Percentiles rank a stretch among this genome's conserved stretches.
phyloP scores from a whole-genome alignment of 2,329 filamentous ascomycete genomes.

The Neonectria neomacrospora region DNA sequence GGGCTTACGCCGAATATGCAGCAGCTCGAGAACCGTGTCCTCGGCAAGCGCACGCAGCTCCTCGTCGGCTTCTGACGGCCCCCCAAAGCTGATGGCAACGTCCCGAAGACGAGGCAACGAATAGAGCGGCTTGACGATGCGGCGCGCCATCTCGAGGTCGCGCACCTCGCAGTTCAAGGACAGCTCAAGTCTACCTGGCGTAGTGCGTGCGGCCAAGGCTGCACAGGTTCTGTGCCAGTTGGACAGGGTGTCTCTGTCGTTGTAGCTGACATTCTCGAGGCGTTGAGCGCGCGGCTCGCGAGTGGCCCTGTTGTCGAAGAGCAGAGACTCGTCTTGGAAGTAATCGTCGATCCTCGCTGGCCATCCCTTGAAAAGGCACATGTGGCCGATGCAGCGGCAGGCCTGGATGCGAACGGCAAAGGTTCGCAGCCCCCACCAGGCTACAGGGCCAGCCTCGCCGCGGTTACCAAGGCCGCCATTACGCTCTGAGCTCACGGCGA shows the following conservation, averaged over 20 bases:
- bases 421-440: background rate
- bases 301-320: background rate
- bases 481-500: background rate
- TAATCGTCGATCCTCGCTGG: background rate
- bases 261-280: background rate
- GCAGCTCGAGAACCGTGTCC: background rate
- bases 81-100: conserved; percentile 2
- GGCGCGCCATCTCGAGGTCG: background rate
- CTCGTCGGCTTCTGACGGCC: too few species aligned
- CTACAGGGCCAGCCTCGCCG: background rate
- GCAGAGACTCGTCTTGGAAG: background rate
- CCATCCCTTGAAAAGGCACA: background rate
- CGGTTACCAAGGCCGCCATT: background rate
- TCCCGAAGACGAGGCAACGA: background rate
- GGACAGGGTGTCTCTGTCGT: background rate
- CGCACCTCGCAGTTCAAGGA: background rate
- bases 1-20: background rate
- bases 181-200: background rate
- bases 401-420: background rate
- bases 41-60: background rate
- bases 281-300: background rate
- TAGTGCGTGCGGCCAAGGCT: background rate
- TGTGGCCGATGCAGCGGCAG: background rate
- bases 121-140: background rate
- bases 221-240: background rate